Evolutionary conservation across 2,329 filamentous ascomycete genomes (phyloP), one percentile per base, ranked within the genome.

Genomic region (Pseudocercospora macadamiae): DNA sequence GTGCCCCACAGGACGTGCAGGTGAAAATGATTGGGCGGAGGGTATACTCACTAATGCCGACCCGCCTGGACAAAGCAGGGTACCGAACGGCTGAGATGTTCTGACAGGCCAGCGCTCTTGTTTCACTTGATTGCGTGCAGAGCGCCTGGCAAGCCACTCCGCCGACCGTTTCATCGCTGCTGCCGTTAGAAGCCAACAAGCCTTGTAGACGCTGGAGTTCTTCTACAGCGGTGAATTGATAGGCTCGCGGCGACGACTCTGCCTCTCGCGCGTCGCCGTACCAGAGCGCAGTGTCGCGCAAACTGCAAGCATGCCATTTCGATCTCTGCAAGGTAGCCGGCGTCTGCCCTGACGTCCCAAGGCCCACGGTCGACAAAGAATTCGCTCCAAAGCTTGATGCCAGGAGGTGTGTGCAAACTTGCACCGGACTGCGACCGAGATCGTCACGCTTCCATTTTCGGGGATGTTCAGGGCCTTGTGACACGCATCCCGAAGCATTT

Each of bases 81-180:
- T 12, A 47, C 14, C 45, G 45, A 52, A 25, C 44, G 55, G 42
- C 47, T 54, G 59, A 48, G 55, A 56, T n/a, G 25, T n/a, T 37
- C 47, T 51, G 48, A 55, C 32, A 42, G 55, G 48, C 49, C 28
- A 26, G 37, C 39, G 53, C 39, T 19, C 32, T 39, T 42, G 59
- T 58, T 62, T 59, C 59, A 59, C 37, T 44, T 52, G 49, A 57
- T 59, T 61, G 51, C 58, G 32, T 64, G 59, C 61, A 60, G 56
- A 47, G 48, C 45, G 48, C 53, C 55, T 61, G 56, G 52, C 39
- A 55, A 55, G 45, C 54, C 54, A 54, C 54, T 45, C 42, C 37
- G 53, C 55, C 58, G 34, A 51, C 47, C 53, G 60, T 61, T 63
- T 60, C 57, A 51, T 30, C 51, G 44, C 52, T 51, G 26, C 47